These are phyloP conservation scores for Scheffersomyces ergatensis DNA, from an alignment of 805 yeast genomes.

Conservation along the genomic window DNA sequence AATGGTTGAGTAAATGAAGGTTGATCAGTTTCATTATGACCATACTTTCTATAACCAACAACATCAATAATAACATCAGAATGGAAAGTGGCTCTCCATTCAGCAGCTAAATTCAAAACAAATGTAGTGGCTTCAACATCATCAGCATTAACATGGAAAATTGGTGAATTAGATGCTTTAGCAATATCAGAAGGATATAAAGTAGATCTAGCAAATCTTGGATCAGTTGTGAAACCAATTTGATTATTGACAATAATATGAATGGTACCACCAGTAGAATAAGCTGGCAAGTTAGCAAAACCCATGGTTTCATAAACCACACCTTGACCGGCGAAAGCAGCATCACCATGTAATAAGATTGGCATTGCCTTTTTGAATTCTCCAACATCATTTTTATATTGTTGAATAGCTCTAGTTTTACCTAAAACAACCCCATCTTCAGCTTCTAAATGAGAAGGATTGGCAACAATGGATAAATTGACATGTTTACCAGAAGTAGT, in stretches of 20 bases:
- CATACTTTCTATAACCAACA: slow-evolving; percentile 97
- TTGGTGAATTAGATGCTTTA: slow-evolving; percentile 94
- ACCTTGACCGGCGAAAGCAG: slow-evolving; percentile 99
- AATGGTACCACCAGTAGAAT: slow-evolving; percentile 97
- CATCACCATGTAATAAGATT: slow-evolving; percentile 96
- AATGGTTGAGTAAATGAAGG: slow-evolving; percentile 98
- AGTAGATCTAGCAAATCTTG: slow-evolving; percentile 95
- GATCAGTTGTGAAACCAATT: slow-evolving; percentile 99
- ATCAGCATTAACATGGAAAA: slow-evolving; percentile 98
- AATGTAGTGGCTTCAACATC: slow-evolving; percentile 92
- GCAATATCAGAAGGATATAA: slow-evolving; percentile 98
- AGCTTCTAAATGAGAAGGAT: slow-evolving; percentile 98
- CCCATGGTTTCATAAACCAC: slow-evolving; percentile 99
- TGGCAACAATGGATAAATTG: slow-evolving; percentile 93
- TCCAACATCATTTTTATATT: slow-evolving; percentile 84
- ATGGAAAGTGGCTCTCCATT: slow-evolving; percentile 97
- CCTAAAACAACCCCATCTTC: slow-evolving; percentile 99
- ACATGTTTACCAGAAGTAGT: slow-evolving; percentile 97
- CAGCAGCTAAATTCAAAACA: slow-evolving; percentile 94
- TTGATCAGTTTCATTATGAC: slow-evolving; percentile 99
- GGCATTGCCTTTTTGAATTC: slow-evolving; percentile 84
- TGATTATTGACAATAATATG: slow-evolving; percentile 97
- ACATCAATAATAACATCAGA: slow-evolving; percentile 94
- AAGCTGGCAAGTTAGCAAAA: slow-evolving; percentile 86
- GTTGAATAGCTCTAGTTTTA: slow-evolving; percentile 94